These are phyloP conservation scores for Penicillium janthinellum DNA, from an alignment of 2,329 filamentous ascomycete species.

Conservation along the genomic window DNA sequence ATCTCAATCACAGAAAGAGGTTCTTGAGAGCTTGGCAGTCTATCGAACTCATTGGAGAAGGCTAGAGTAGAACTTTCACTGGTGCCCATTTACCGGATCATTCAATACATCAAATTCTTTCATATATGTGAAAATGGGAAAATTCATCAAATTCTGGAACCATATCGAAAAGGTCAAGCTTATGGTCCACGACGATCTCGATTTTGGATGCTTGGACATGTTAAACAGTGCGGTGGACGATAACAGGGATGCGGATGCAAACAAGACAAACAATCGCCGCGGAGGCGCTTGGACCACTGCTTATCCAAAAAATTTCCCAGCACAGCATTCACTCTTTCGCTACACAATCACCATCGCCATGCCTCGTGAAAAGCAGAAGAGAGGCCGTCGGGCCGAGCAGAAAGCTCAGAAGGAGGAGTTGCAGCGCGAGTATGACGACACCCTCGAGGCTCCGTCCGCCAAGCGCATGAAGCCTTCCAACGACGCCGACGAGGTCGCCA, in stretches of 20 bases:
- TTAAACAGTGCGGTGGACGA: not conserved
- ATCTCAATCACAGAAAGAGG: not conserved
- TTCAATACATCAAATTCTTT: too few species aligned
- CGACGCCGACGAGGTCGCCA: constrained; percentile 22
- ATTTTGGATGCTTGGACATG: not conserved
- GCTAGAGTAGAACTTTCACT: too few species aligned
- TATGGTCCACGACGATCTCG: not conserved
- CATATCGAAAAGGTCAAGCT: too few species aligned
- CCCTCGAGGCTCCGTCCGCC: constrained; percentile 32
- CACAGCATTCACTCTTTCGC: constrained; percentile 9
- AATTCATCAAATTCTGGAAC: too few species aligned
- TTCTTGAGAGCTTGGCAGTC: not conserved
- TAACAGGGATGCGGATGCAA: constrained; percentile 32
- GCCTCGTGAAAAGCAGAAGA: constrained; percentile 52
- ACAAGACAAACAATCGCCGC: constrained; percentile 31
- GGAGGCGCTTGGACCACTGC: constrained; percentile 40
- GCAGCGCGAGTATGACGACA: constrained; percentile 42
- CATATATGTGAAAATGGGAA: too few species aligned
- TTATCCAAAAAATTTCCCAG: constrained; percentile 39
- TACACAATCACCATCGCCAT: constrained; percentile 31
- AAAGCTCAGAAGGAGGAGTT: constrained; percentile 42
- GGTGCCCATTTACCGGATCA: too few species aligned
- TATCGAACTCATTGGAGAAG: not conserved
- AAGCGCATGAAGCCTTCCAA: constrained; percentile 44
- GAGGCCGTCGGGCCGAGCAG: constrained; percentile 48